A percentile compares a stretch with the other conserved stretches of the same genome.
phyloP scores from a whole-genome alignment of 129 eudicot genomes.

The Tagetes erecta region DNA sequence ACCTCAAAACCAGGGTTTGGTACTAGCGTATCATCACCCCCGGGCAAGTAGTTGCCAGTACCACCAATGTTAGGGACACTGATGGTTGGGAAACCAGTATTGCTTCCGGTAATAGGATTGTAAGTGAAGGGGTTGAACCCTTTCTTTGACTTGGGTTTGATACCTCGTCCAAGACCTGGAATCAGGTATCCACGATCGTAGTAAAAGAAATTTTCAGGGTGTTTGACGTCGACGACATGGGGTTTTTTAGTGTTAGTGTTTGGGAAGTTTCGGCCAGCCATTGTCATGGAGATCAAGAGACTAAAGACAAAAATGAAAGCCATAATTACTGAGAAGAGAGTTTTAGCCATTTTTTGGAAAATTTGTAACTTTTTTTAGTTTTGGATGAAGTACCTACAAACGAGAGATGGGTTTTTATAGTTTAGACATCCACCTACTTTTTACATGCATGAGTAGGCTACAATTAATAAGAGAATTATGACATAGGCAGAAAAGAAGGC shows the following conservation, averaged over 20 bases:
- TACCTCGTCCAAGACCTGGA: conserved; percentile 51
- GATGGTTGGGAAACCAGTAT: conserved; percentile 30
- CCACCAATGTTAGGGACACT: conserved; percentile 19
- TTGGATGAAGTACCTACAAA: not conserved
- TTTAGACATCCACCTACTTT: not conserved
- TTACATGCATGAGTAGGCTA: not conserved
- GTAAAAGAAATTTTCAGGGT: conserved; percentile 28
- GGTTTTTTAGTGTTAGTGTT: conserved; percentile 5
- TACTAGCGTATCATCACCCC: conserved; percentile 51
- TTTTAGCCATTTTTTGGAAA: conserved; percentile 37
- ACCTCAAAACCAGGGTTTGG: conserved; percentile 58
- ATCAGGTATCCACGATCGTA: conserved; percentile 48
- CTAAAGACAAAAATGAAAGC: conserved; percentile 20
- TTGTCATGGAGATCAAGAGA: conserved; percentile 23
- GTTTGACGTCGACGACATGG: conserved; percentile 25
- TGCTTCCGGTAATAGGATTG: conserved; percentile 48
- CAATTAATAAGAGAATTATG: not conserved
- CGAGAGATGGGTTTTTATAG: not conserved
- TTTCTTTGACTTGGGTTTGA: conserved; percentile 26
- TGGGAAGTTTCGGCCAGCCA: conserved; percentile 33
- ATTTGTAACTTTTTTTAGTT: not conserved
- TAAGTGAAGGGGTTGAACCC: conserved; percentile 39
- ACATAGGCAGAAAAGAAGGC: too few species aligned
- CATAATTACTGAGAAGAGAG: conserved; percentile 1
- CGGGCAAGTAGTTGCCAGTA: conserved; percentile 42